A percentile compares a stretch with the other conserved stretches of the same genome.
Conservation (phyloP, 2,329 filamentous ascomycete species). For the Diaporthe ilicicola region DNA sequence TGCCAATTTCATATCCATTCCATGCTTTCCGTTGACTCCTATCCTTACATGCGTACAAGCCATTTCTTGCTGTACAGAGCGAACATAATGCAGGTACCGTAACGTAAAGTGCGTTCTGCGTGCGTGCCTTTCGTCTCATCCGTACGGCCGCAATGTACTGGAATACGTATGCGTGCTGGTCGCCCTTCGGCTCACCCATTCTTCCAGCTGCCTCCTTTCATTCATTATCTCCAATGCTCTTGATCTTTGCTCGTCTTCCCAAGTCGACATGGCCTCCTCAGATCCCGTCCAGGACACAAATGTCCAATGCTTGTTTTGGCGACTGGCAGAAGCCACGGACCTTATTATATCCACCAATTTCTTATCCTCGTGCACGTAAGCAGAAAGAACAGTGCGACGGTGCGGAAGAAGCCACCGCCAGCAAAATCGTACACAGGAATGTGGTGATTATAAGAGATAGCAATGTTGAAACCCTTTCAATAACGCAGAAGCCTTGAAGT, state of each 20-base stretch:
- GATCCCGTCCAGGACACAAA: background rate
- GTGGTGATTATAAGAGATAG: slow-evolving; percentile 32
- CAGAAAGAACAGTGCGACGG: slow-evolving; percentile 13
- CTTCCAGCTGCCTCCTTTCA: background rate
- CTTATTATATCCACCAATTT: slow-evolving; percentile 22
- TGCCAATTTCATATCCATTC: slow-evolving; percentile 28
- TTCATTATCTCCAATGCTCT: slow-evolving; percentile 21
- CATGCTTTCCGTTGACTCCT: slow-evolving; percentile 27
- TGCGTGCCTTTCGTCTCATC: slow-evolving; percentile 31
- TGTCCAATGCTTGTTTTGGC: background rate
- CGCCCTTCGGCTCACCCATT: slow-evolving; percentile 13
- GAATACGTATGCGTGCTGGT: slow-evolving; percentile 22
- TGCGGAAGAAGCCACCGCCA: slow-evolving; percentile 29
- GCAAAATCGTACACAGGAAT: slow-evolving; percentile 33
- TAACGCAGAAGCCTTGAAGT: slow-evolving; percentile 26
- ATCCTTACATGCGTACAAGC: slow-evolving; percentile 31
- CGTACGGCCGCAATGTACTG: slow-evolving; percentile 20
- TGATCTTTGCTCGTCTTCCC: background rate
- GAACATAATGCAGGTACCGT: slow-evolving; percentile 25
- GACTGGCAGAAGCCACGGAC: slow-evolving; percentile 18
- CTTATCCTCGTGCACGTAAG: slow-evolving; percentile 21
- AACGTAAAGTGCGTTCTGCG: slow-evolving; percentile 27
- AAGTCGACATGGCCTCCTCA: slow-evolving; percentile 1
- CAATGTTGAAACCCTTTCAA: slow-evolving; percentile 30
- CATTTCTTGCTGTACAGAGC: slow-evolving; percentile 24